These are phyloP conservation scores for Chalciporus piperatus DNA, from an alignment of 768 basidiomycete genomes.

Conservation along the genomic window DNA sequence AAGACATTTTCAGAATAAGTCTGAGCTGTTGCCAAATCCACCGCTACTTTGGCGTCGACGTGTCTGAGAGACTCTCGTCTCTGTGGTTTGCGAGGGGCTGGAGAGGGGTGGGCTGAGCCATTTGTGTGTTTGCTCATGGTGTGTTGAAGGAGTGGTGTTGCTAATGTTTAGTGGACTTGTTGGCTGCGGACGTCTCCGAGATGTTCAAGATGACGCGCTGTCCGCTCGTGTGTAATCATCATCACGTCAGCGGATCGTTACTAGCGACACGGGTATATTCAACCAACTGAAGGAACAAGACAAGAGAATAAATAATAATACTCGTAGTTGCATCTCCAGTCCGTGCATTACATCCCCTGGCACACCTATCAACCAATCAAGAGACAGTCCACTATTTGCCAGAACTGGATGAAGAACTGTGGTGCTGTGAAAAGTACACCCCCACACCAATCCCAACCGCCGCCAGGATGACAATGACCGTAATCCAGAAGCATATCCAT, in stretches of 20 bases:
- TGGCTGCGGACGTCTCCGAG: too few species aligned
- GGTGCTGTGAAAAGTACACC: slow-evolving; percentile 24
- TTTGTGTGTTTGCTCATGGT: slow-evolving; percentile 26
- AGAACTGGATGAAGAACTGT: slow-evolving; percentile 2
- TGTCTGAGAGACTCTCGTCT: slow-evolving; percentile 60
- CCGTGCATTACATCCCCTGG: not conserved
- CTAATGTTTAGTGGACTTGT: too few species aligned
- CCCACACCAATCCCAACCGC: slow-evolving; percentile 29
- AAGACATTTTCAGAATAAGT: slow-evolving; percentile 94
- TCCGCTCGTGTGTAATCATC: not conserved
- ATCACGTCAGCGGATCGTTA: slow-evolving; percentile 19
- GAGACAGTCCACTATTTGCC: not conserved
- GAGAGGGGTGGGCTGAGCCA: slow-evolving; percentile 32
- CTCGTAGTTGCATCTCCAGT: not conserved
- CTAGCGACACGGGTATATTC: too few species aligned
- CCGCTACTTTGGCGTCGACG: slow-evolving; percentile 80
- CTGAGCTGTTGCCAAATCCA: slow-evolving; percentile 84
- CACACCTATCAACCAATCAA: not conserved
- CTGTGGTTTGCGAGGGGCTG: slow-evolving; percentile 29
- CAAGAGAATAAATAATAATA: not conserved
- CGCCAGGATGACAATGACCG: slow-evolving; percentile 57
- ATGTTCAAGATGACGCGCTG: slow-evolving; percentile 21
- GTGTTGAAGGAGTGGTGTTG: not conserved
- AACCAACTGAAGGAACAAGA: not conserved
- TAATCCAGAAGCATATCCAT: slow-evolving; percentile 79